A percentile compares a stretch with the other conserved stretches of the same genome.
These are phyloP conservation scores for Astragalus membranaceus DNA, from an alignment of 306 rosid species.

Conservation along the genomic window DNA sequence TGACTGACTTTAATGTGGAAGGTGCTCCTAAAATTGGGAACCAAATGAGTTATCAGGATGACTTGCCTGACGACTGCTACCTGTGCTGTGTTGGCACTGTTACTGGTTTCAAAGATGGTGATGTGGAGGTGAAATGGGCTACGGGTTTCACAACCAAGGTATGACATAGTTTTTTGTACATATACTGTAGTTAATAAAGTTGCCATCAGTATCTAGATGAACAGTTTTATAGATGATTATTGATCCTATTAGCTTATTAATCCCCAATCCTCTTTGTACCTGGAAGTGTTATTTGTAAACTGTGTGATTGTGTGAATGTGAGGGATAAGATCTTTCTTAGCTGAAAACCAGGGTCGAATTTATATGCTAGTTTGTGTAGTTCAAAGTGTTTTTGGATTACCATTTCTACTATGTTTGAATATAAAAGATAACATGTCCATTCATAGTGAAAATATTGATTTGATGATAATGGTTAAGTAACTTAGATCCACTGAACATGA, in stretches of 20 bases:
- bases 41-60: slow-evolving; percentile 28
- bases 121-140: slow-evolving; percentile 90
- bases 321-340: not conserved
- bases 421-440: not conserved
- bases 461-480: slow-evolving; percentile 1
- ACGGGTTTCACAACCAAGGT: slow-evolving; percentile 73
- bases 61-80: slow-evolving; percentile 37
- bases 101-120: slow-evolving; percentile 58
- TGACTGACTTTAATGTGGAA: slow-evolving; percentile 25
- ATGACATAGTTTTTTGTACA: slow-evolving; percentile 16
- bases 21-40: slow-evolving; percentile 27
- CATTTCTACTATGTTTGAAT: not conserved
- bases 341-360: not conserved
- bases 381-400: not conserved
- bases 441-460: not conserved
- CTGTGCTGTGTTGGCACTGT: slow-evolving; percentile 61
- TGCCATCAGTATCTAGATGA: not conserved
- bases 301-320: not conserved
- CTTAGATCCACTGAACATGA: not conserved
- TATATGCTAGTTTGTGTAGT: not conserved
- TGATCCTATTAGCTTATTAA: not conserved
- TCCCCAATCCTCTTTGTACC: not conserved
- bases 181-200: not conserved
- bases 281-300: not conserved
- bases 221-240: not conserved